Base-by-base conservation (phyloP, 345 rosid genomes). In the Linum usitatissimum region DNA sequence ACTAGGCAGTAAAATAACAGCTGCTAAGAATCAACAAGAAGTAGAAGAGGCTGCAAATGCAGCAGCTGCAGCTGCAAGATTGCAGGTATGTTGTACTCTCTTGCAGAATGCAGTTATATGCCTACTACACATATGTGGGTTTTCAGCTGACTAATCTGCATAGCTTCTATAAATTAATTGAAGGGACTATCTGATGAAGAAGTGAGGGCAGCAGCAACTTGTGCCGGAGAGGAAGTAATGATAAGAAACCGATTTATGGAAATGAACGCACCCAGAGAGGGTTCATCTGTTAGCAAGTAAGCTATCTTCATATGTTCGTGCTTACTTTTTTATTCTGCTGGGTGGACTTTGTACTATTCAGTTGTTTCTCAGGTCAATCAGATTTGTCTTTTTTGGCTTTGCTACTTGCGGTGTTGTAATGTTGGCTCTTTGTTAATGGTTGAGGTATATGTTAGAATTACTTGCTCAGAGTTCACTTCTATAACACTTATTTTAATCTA, bases 131-230 rank as follows among this genome's bases (percentile, higher is more conserved):
- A 34, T 3, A 0, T 42, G 20, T 57, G 5, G 67, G 28, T 30
- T 68, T 61, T 42, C 57, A 36, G 65, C 48, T 48, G 64, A 57
- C 64, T 79, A 30, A 74, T 62, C 58, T 63, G 10, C 51, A 62
- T 68, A 28, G 14, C 64, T 67, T 57, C 60, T 67, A 21, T 73
- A 61, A 57, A 19, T 59, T 75, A 59, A 70, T 53, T 65, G 75
- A 74, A 94, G 99, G 99, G 99, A 64, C 87, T 94, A 60, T 90
- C 97, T 38, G 99, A 90, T 67, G 99, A 90, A 88, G 99, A 94
- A 75, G 93, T 94, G 58, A 81, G 84, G 83, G 78, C 78, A 38
- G 97, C 93, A 63, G 99, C 97, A 28, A 70, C 91, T 70, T 94
- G 96, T 84, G 96, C 99, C 65, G 84, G 99, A 30, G 86, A 90